Evolutionary conservation across 768 basidiomycete species (phyloP).

Genomic region (Paxillus rubicundulus): DNA sequence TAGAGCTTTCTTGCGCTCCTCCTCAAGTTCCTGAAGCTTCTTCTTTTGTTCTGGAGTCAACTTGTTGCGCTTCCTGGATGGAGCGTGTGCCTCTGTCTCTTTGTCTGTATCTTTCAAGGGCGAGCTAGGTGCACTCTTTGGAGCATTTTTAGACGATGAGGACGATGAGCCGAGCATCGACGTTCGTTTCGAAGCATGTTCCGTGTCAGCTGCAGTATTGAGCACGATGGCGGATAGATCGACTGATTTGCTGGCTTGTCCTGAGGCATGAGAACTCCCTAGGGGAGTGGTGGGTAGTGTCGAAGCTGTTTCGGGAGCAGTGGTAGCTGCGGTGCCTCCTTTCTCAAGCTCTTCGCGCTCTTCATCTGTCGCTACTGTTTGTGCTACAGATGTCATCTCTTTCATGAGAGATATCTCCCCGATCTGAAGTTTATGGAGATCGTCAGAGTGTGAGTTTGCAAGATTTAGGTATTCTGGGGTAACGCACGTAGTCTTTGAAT

Average conservation of each 20-base stretch:
- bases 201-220: slow-evolving; percentile 15
- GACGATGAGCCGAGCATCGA: slow-evolving; percentile 14
- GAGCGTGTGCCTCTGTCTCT: slow-evolving; percentile 30
- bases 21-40: slow-evolving; percentile 79
- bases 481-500: slow-evolving; percentile 82
- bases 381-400: slow-evolving; percentile 82
- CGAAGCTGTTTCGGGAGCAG: slow-evolving; percentile 11
- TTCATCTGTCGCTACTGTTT: slow-evolving; percentile 89
- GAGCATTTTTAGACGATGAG: slow-evolving; percentile 14
- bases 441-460: neutral
- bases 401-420: slow-evolving; percentile 97
- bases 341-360: slow-evolving; percentile 86
- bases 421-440: slow-evolving; percentile 52
- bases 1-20: slow-evolving; percentile 75
- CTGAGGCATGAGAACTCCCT: slow-evolving; percentile 6
- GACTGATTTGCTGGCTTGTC: slow-evolving; percentile 4
- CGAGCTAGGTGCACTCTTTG: slow-evolving; percentile 23
- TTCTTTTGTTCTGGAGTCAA: slow-evolving; percentile 80
- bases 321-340: slow-evolving; percentile 45
- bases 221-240: slow-evolving; percentile 18
- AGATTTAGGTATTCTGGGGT: neutral
- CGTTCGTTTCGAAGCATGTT: slow-evolving; percentile 17
- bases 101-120: slow-evolving; percentile 38
- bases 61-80: slow-evolving; percentile 42
- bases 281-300: slow-evolving; percentile 19